Percentiles rank a stretch among this genome's conserved stretches.
These are phyloP conservation scores for Pichia sporocuriosa DNA, from an alignment of 805 yeast species.

Conservation along the genomic window DNA sequence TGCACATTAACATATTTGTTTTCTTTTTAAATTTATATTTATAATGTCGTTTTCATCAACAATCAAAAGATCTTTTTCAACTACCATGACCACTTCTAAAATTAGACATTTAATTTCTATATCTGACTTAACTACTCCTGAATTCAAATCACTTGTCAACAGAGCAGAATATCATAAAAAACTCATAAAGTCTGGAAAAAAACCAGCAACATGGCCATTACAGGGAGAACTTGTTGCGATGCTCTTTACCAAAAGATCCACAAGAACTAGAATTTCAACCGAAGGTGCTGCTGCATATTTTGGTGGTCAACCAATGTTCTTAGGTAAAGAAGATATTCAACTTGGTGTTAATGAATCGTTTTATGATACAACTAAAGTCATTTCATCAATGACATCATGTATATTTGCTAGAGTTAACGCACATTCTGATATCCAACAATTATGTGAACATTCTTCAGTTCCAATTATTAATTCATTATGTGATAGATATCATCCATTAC, in stretches of 20 bases:
- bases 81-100: conserved; percentile 18
- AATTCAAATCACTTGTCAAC: conserved; percentile 61
- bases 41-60: conserved; percentile 13
- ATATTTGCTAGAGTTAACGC: conserved; percentile 92
- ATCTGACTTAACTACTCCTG: conserved; percentile 66
- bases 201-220: conserved; percentile 41
- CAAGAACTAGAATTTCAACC: conserved; percentile 88
- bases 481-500: conserved; percentile 90
- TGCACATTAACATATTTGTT: no score
- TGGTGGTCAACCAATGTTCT: conserved; percentile 94
- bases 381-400: conserved; percentile 95
- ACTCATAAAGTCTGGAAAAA: conserved; percentile 49
- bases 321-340: conserved; percentile 95
- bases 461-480: conserved; percentile 93
- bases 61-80: conserved; percentile 28
- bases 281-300: conserved; percentile 92
- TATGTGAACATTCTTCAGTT: conserved; percentile 72
- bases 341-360: conserved; percentile 90
- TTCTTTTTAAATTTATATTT: no score
- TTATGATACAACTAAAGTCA: conserved; percentile 81
- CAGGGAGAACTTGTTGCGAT: conserved; percentile 79
- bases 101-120: conserved; percentile 77
- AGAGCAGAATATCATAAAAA: conserved; percentile 68
- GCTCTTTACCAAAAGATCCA: conserved; percentile 84
- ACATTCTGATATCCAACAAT: conserved; percentile 73